phyloP scores from a whole-genome alignment of 2,329 filamentous ascomycete species.

The Fusarium falciforme region DNA sequence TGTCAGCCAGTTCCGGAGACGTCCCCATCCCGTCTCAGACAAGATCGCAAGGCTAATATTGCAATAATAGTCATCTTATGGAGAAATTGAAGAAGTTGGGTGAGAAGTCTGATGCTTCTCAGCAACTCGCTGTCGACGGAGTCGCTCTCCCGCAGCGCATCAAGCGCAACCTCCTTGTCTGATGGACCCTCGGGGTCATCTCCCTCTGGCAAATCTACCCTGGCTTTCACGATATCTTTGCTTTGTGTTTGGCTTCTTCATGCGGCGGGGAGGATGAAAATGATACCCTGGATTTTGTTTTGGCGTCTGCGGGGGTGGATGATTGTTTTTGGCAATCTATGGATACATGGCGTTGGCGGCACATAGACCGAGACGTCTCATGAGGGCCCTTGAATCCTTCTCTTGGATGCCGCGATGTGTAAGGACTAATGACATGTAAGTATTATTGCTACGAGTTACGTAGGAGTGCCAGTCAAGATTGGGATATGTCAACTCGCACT shows the following conservation, averaged over 20 bases:
- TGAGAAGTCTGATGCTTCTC: constrained; percentile 50
- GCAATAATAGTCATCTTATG: constrained; percentile 61
- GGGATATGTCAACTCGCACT: background rate
- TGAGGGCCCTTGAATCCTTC: background rate
- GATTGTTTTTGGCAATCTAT: constrained; percentile 1
- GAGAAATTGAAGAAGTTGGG: constrained; percentile 64
- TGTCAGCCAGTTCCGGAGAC: constrained; percentile 43
- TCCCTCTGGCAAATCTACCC: background rate
- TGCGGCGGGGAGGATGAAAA: constrained; percentile 3
- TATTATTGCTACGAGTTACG: constrained; percentile 9
- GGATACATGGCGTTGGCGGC: background rate
- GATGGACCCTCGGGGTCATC: background rate
- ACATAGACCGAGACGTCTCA: background rate
- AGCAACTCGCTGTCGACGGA: constrained; percentile 49
- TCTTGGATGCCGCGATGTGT: background rate
- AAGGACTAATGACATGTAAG: background rate
- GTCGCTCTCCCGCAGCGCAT: constrained; percentile 55
- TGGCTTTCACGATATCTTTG: background rate
- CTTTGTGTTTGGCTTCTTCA: constrained; percentile 6
- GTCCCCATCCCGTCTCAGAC: constrained; percentile 43
- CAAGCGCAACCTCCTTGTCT: constrained; percentile 53
- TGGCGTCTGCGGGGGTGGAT: constrained; percentile 15
- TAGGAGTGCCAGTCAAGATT: constrained; percentile 2
- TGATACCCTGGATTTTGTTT: constrained; percentile 35
- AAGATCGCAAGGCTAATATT: constrained; percentile 48